Base-by-base conservation (phyloP, 768 basidiomycete species). In the Kwoniella mangroviensis region DNA sequence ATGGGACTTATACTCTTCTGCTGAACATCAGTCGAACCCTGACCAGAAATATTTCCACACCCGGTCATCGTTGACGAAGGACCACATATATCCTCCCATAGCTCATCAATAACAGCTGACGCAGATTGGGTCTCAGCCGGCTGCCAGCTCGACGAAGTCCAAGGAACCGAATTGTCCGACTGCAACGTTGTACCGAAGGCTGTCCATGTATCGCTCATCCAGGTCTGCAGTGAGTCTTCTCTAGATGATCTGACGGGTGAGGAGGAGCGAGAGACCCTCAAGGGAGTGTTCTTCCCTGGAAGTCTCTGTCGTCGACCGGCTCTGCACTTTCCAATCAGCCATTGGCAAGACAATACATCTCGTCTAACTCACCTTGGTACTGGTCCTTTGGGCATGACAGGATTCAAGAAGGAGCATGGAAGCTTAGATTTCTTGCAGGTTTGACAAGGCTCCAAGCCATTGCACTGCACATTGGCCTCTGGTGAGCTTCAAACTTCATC, bases 371-470 rank as follows among this genome's bases (percentile, higher is more conserved):
- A 75, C 74, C 67, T 65, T 34, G 72, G 72, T 12, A 68, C 56
- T 7, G 75, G 72, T 52, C 77, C 77, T 66, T 72, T 75, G 6
- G 70, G 71, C 42, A 58, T 13, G 12, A 72, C 62, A 17, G 74
- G 77, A 13, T 78, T 78, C 19, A 67, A 45, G 56, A 67, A 78
- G 15, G 77, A 73, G 51, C 77, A 78, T 21, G 21, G 45, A 15
- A 54, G 49, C 22, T 43, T 2, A 12, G 43, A 56, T 45, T 55
- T 58, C 26, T 41, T 53, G 45, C 77, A 78, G 26, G 56, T 68
- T 17, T 42, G 52, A 49, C 74, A 78, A 2, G 75, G 73, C 52
- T 61, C 24, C 21, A 43, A 6, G 1, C 77, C 73, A 54, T 72
- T 69, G 53, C 74, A 75, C 77, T 75, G 24, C 5, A 21, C 49